A percentile compares a stretch with the other conserved stretches of the same genome.
Evolutionary conservation across 2,329 filamentous ascomycete species (phyloP).

Genomic region (Cercospora sp.): DNA sequence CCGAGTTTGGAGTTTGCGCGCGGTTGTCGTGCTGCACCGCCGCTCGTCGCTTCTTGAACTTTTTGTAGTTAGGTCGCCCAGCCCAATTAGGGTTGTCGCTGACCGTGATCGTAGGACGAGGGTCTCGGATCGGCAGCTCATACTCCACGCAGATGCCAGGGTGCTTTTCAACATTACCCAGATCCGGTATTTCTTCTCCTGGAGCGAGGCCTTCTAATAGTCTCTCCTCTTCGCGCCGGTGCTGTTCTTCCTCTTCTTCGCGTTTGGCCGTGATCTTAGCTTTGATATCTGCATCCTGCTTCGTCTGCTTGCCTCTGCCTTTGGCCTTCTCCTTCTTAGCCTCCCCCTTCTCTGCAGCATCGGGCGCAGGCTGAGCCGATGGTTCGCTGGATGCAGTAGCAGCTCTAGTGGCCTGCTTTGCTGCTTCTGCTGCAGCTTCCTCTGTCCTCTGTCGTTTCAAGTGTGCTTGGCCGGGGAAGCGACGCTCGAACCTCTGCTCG

Average conservation of each 20-base stretch:
- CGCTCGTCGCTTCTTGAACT: constrained; percentile 58
- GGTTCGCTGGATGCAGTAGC: constrained; percentile 5
- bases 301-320: constrained; percentile 45
- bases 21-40: constrained; percentile 42
- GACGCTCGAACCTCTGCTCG: constrained; percentile 63
- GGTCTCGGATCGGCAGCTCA: constrained; percentile 53
- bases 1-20: constrained; percentile 7
- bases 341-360: constrained; percentile 17
- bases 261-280: constrained; percentile 45
- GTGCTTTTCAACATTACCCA: constrained; percentile 62
- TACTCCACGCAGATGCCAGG: constrained; percentile 60
- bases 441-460: constrained; percentile 76
- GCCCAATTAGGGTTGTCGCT: constrained; percentile 64
- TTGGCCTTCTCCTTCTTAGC: constrained; percentile 40
- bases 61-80: constrained; percentile 93
- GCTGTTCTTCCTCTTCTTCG: constrained; percentile 54
- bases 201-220: constrained; percentile 66
- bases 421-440: constrained; percentile 34
- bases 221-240: constrained; percentile 65
- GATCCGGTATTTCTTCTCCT: constrained; percentile 60
- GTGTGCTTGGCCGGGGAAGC: constrained; percentile 74
- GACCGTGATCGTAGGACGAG: constrained; percentile 8
- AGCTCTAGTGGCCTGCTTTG: constrained; percentile 4
- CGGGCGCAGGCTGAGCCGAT: not conserved
- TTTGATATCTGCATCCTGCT: constrained; percentile 9